Percentiles rank a stretch among this genome's conserved stretches.
Conservation (phyloP, 129 eudicot species). For the Oenanthe sinensis region DNA sequence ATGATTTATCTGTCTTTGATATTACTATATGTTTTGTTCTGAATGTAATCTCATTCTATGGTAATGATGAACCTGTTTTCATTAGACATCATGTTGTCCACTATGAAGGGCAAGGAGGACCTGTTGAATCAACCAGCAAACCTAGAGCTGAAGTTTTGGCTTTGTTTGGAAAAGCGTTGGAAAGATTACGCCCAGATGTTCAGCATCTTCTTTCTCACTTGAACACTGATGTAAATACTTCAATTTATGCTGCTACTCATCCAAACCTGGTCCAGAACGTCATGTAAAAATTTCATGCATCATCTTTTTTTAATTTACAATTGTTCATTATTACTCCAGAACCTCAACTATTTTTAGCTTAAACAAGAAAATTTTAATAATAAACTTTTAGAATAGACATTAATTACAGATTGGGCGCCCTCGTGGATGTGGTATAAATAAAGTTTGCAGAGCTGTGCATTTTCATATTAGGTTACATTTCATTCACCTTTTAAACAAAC, state of each 20-base stretch:
- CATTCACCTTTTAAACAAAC: background rate
- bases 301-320: background rate
- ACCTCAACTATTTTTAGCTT: background rate
- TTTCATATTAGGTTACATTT: no score
- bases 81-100: slow-evolving; percentile 77
- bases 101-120: slow-evolving; percentile 95
- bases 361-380: background rate
- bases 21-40: background rate
- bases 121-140: slow-evolving; percentile 79
- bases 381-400: background rate
- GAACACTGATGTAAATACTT: slow-evolving; percentile 58
- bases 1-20: background rate
- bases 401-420: background rate
- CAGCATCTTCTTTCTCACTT: slow-evolving; percentile 83
- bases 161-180: slow-evolving; percentile 63
- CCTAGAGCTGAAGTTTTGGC: slow-evolving; percentile 72
- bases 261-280: slow-evolving; percentile 43
- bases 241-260: slow-evolving; percentile 87
- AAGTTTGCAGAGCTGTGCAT: background rate
- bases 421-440: background rate
- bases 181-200: slow-evolving; percentile 65
- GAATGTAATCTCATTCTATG: background rate
- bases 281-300: background rate
- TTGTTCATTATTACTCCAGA: background rate
- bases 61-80: background rate